Conservation (phyloP, 148 eudicot genomes). For the Tetragonia tetragonoides region DNA sequence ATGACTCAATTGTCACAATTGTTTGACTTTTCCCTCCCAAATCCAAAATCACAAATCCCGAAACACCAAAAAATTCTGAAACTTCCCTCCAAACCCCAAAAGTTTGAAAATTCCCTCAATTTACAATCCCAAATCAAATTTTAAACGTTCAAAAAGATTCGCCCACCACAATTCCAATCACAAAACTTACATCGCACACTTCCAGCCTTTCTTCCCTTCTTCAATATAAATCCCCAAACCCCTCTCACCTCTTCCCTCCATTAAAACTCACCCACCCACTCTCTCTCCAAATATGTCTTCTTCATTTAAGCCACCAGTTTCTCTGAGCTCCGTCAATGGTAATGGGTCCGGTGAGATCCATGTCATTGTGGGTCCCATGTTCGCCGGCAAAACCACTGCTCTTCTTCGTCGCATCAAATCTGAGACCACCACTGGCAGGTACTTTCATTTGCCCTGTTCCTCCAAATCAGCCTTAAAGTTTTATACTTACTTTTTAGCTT, state of each 20-base stretch:
- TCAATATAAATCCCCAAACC: not conserved
- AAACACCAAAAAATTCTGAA: not conserved
- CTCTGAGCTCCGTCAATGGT: not conserved
- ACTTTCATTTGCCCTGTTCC: not conserved
- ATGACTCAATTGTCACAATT: not conserved
- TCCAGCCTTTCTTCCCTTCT: not conserved
- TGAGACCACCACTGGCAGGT: conserved; percentile 68
- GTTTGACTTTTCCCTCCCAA: conserved; percentile 8
- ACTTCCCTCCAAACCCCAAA: not conserved
- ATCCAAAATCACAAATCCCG: not conserved
- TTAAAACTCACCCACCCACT: not conserved
- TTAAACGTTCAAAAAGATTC: not conserved
- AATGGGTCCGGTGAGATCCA: conserved; percentile 64
- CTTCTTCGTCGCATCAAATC: conserved; percentile 72
- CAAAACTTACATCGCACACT: not conserved
- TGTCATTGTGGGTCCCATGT: conserved; percentile 86
- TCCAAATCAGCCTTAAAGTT: too few species aligned
- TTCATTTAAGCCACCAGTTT: conserved; percentile 11
- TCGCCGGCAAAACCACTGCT: conserved; percentile 79
- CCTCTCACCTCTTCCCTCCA: not conserved
- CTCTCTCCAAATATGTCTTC: not conserved
- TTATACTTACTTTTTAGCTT: not conserved
- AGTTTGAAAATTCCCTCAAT: not conserved
- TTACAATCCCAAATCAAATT: not conserved
- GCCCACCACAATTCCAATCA: not conserved